Evolutionary conservation across 2,329 filamentous ascomycete genomes (phyloP).

Genomic region (Claviceps humidiphila): DNA sequence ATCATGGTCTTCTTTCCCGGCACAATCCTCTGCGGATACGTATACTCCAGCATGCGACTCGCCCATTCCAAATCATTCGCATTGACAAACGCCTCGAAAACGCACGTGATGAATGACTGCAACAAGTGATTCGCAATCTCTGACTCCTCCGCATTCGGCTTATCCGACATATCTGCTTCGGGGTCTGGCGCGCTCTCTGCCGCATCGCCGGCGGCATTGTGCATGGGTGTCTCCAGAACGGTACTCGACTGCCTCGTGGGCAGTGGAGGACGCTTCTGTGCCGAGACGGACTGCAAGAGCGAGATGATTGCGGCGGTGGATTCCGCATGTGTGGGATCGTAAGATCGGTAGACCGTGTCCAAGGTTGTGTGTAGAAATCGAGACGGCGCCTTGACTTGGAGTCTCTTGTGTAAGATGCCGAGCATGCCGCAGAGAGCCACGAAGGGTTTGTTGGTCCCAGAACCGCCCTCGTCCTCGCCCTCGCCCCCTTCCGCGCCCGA

Average conservation of each 20-base stretch:
- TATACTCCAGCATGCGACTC: conserved; percentile 52
- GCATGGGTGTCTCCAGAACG: conserved; percentile 40
- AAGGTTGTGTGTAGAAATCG: conserved; percentile 68
- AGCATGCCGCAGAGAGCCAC: conserved; percentile 59
- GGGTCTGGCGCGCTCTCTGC: conserved; percentile 47
- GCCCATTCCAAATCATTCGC: conserved; percentile 47
- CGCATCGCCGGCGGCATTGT: conserved; percentile 40
- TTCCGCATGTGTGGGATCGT: conserved; percentile 48
- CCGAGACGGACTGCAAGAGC: conserved; percentile 55
- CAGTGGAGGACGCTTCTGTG: conserved; percentile 49
- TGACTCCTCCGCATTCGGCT: conserved; percentile 38
- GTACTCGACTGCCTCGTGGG: conserved; percentile 46
- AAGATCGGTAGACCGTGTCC: conserved; percentile 55
- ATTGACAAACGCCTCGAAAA: conserved; percentile 62
- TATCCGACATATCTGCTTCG: conserved; percentile 30
- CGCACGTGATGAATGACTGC: conserved; percentile 64
- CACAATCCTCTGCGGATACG: conserved; percentile 50
- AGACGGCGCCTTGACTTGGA: conserved; percentile 66
- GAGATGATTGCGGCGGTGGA: conserved; percentile 59
- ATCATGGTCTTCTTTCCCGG: conserved; percentile 47
- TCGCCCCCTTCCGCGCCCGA: conserved; percentile 21
- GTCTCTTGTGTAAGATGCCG: conserved; percentile 56
- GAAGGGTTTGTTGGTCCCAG: conserved; percentile 38
- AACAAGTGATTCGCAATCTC: conserved; percentile 51
- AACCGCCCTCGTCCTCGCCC: conserved; percentile 21